A percentile compares a stretch with the other conserved stretches of the same genome.
Evolutionary conservation across 1,139 yeast genomes (phyloP).

Genomic region (Geotrichum macrosporum): DNA sequence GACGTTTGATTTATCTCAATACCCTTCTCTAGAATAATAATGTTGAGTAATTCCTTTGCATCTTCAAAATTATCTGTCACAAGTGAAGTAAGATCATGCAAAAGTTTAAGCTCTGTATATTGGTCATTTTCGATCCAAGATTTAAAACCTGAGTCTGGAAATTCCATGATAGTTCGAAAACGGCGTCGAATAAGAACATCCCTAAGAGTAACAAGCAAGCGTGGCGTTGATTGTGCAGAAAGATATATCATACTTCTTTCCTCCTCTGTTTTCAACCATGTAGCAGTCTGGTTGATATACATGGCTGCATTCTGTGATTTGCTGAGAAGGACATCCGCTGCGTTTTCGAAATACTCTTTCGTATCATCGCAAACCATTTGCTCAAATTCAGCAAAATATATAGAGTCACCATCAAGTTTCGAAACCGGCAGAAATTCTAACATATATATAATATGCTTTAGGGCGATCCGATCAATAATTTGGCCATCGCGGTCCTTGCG

Average conservation of each 20-base stretch:
- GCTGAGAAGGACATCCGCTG: conserved; percentile 44
- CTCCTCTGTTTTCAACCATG: conserved; percentile 55
- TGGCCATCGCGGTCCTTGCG: conserved; percentile 57
- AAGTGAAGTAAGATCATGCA: conserved; percentile 50
- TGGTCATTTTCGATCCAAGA: conserved; percentile 49
- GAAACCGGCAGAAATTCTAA: conserved; percentile 55
- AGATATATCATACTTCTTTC: conserved; percentile 52
- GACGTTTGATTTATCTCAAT: conserved; percentile 36
- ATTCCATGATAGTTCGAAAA: conserved; percentile 49
- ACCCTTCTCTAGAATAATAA: conserved; percentile 47
- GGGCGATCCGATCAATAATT: conserved; percentile 55
- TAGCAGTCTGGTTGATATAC: conserved; percentile 53
- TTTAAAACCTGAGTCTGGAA: conserved; percentile 53
- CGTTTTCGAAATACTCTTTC: conserved; percentile 49
- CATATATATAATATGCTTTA: conserved; percentile 64
- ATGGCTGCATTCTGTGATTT: conserved; percentile 47
- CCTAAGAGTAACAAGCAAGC: conserved; percentile 54
- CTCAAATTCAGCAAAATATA: conserved; percentile 64
- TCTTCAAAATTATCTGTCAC: conserved; percentile 53
- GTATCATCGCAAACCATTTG: conserved; percentile 57
- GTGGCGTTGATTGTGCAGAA: conserved; percentile 47
- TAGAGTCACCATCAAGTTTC: conserved; percentile 40
- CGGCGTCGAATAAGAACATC: conserved; percentile 59
- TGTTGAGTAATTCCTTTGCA: conserved; percentile 49
- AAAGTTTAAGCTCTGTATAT: conserved; percentile 42